Evolutionary conservation across 176 grass and related monocot genomes (phyloP).

Genomic region (Saccharum spontaneum): DNA sequence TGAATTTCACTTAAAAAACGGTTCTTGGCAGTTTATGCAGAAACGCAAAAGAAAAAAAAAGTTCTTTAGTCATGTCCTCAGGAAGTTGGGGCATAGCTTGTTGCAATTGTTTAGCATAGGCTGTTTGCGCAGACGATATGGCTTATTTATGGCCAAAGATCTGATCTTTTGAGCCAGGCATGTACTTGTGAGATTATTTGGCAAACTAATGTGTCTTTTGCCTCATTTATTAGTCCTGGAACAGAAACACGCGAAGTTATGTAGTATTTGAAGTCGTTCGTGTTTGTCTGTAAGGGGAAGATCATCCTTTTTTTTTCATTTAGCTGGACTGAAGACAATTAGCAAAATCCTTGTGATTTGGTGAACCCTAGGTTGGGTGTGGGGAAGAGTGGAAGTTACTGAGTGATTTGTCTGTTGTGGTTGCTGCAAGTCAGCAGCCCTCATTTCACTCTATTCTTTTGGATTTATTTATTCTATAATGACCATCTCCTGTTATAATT

Average conservation of each 20-base stretch:
- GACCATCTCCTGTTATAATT: neutral
- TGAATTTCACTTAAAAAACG: neutral
- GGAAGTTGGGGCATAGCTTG: neutral
- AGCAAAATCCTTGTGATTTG: neutral
- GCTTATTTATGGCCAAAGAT: slow-evolving; percentile 2
- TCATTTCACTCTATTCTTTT: slow-evolving; percentile 2
- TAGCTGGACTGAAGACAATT: neutral
- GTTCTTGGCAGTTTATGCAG: neutral
- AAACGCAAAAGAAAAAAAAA: neutral
- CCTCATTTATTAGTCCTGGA: neutral
- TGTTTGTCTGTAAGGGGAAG: neutral
- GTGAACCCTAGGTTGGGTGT: neutral
- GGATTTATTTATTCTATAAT: slow-evolving; percentile 4
- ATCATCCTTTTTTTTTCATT: neutral
- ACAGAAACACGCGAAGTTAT: slow-evolving; percentile 3
- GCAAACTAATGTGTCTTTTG: neutral
- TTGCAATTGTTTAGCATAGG: neutral
- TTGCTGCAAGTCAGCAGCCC: neutral
- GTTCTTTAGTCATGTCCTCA: neutral
- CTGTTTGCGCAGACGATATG: neutral
- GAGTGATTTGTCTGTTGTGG: neutral
- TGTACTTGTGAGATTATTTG: neutral
- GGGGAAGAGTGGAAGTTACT: neutral
- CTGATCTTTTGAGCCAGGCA: slow-evolving; percentile 3
- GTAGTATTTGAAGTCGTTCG: neutral